Evolutionary conservation across 768 basidiomycete genomes (phyloP).

Genomic region (Pisolithus albus): DNA sequence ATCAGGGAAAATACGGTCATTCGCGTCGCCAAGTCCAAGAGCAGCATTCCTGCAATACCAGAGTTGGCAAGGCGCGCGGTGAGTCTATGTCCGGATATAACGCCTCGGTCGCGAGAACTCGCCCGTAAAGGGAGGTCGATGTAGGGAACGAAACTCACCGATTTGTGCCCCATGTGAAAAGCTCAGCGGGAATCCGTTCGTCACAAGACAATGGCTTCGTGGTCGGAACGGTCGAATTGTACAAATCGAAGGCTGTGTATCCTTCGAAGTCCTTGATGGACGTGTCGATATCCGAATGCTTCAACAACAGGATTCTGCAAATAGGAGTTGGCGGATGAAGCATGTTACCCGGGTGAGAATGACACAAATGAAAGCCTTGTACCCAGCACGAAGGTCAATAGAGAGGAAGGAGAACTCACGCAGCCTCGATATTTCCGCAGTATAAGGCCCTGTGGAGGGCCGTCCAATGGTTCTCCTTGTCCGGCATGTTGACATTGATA

Average conservation of each 20-base stretch:
- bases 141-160: conserved; percentile 35
- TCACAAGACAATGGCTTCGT: conserved; percentile 47
- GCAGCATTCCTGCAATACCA: conserved; percentile 61
- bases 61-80: background rate
- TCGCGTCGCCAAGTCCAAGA: conserved; percentile 75
- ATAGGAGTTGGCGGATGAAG: conserved; percentile 11
- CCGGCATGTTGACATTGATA: conserved; percentile 73
- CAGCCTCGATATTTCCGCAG: conserved; percentile 64
- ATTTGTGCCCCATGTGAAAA: conserved; percentile 88
- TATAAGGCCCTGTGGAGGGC: conserved; percentile 86
- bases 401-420: conserved; percentile 36
- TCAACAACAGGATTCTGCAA: conserved; percentile 64
- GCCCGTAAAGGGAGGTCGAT: background rate
- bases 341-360: background rate
- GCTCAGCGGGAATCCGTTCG: conserved; percentile 38
- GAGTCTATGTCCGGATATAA: too few species aligned
- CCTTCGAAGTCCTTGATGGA: conserved; percentile 79
- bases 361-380: background rate
- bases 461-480: conserved; percentile 87
- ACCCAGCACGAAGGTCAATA: background rate
- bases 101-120: too few species aligned
- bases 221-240: conserved; percentile 80
- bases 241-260: conserved; percentile 87
- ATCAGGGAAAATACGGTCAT: conserved; percentile 77
- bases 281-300: conserved; percentile 65